Evolutionary conservation across 352 stramenopile genomes (phyloP).

Genomic region (Pythium brachiatum): DNA sequence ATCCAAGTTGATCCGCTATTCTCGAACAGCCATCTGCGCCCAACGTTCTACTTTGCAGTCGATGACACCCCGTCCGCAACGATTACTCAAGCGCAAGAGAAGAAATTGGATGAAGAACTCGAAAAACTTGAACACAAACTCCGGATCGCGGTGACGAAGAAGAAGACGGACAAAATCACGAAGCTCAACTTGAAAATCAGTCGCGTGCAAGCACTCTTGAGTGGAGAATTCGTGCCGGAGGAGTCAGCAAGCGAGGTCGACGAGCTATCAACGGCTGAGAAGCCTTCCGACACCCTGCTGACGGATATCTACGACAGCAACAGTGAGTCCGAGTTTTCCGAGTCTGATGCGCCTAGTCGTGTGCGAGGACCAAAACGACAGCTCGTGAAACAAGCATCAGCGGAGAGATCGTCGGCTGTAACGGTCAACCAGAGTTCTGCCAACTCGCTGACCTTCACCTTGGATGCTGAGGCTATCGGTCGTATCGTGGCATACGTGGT

Average conservation of each 20-base stretch:
- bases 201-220: slow-evolving; percentile 73
- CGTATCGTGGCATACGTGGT: slow-evolving; percentile 76
- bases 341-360: slow-evolving; percentile 47
- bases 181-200: slow-evolving; percentile 84
- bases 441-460: slow-evolving; percentile 78
- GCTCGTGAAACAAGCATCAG: neutral
- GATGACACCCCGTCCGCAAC: slow-evolving; percentile 78
- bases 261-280: slow-evolving; percentile 24
- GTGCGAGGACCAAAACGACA: slow-evolving; percentile 31
- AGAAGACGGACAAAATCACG: slow-evolving; percentile 86
- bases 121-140: slow-evolving; percentile 90
- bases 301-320: slow-evolving; percentile 80
- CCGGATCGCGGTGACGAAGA: slow-evolving; percentile 87
- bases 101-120: slow-evolving; percentile 88
- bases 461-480: slow-evolving; percentile 81
- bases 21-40: slow-evolving; percentile 56
- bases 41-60: slow-evolving; percentile 81
- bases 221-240: slow-evolving; percentile 64
- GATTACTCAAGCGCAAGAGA: slow-evolving; percentile 88
- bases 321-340: slow-evolving; percentile 84
- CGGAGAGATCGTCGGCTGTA: neutral
- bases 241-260: slow-evolving; percentile 43
- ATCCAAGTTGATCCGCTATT: slow-evolving; percentile 82
- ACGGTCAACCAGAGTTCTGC: slow-evolving; percentile 29
- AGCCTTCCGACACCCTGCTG: slow-evolving; percentile 28